These are phyloP conservation scores for Euphorbia celastroides DNA, from an alignment of 441 rosid genomes.

Conservation along the genomic window DNA sequence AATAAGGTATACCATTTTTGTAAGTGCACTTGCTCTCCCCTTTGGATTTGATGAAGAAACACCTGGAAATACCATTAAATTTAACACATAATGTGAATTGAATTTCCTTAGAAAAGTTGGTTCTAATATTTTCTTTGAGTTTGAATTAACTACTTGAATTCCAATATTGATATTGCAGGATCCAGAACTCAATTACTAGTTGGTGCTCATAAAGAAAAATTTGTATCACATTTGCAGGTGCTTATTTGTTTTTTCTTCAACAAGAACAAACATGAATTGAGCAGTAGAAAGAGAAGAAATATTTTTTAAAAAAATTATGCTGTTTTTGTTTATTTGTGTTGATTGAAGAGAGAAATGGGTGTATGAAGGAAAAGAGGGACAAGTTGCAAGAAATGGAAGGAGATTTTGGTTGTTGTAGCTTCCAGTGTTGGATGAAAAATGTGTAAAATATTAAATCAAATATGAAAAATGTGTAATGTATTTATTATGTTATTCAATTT, in stretches of 20 bases:
- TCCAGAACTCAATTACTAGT: constrained; percentile 25
- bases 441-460: too few relatives aligned
- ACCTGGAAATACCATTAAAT: too few relatives aligned
- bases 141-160: not conserved
- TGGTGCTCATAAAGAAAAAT: constrained; percentile 17
- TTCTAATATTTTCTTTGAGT: not conserved
- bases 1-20: too few relatives aligned
- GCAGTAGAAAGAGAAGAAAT: not conserved
- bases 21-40: too few relatives aligned
- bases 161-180: constrained; percentile 29
- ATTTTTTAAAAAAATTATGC: too few relatives aligned
- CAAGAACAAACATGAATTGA: not conserved
- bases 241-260: not conserved
- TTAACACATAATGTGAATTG: too few relatives aligned
- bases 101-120: too few relatives aligned
- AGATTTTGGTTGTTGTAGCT: constrained; percentile 26
- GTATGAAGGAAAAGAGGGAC: constrained; percentile 24
- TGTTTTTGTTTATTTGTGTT: not conserved
- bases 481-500: too few relatives aligned
- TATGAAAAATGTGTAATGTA: too few relatives aligned
- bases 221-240: constrained; percentile 33
- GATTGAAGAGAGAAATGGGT: not conserved
- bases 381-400: constrained; percentile 34
- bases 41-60: too few relatives aligned
- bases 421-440: constrained; percentile 14